A percentile compares a stretch with the other conserved stretches of the same genome.
Evolutionary conservation across 1,284 basidiomycete species (phyloP).

Genomic region (Ceratobasidium sp.): DNA sequence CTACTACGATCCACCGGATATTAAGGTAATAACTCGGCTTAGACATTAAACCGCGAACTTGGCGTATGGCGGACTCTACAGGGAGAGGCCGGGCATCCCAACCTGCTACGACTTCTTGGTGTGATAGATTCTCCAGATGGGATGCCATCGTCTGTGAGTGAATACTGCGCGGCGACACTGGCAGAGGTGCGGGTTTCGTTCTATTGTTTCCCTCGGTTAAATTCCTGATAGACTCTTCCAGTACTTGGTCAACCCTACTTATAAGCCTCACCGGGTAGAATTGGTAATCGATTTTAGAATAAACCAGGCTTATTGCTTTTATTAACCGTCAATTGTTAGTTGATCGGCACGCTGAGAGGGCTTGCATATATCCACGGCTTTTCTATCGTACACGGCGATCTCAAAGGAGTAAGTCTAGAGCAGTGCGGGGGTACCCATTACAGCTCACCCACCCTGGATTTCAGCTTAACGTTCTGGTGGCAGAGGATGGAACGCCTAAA

Average conservation of each 20-base stretch:
- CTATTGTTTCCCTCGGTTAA: not conserved
- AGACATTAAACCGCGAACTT: constrained; percentile 34
- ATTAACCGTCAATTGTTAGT: not conserved
- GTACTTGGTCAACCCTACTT: not conserved
- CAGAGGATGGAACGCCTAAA: constrained; percentile 18
- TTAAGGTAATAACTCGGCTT: not conserved
- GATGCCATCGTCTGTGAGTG: constrained; percentile 34
- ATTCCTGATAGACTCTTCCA: not conserved
- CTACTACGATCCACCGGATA: too few species aligned
- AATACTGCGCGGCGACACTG: constrained; percentile 2
- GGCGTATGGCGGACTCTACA: constrained; percentile 30
- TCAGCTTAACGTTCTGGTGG: constrained; percentile 27
- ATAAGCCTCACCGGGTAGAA: constrained; percentile 14
- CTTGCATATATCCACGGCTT: constrained; percentile 26
- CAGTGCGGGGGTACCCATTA: not conserved
- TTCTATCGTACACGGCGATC: constrained; percentile 30
- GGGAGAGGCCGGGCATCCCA: constrained; percentile 5
- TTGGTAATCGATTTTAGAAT: not conserved
- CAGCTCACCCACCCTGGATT: not conserved
- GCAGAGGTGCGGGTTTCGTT: not conserved
- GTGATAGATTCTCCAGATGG: constrained; percentile 23
- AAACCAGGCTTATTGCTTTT: not conserved
- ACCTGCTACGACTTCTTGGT: constrained; percentile 18
- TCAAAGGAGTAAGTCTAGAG: constrained; percentile 14
- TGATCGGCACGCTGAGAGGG: constrained; percentile 27